phyloP scores from a whole-genome alignment of 306 rosid species.

The Nissolia schottii region DNA sequence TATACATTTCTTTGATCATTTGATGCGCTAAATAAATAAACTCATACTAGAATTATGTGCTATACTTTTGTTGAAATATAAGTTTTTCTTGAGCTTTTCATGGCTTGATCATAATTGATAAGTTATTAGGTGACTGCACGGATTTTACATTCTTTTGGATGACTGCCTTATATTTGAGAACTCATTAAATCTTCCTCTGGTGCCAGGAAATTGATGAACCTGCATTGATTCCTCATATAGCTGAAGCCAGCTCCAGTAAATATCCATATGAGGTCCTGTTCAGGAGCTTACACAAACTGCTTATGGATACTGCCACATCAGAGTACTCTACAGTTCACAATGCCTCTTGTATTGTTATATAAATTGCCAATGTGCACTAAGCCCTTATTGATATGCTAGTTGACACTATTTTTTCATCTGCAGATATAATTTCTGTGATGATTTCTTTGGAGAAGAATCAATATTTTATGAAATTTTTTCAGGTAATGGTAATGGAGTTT shows the following conservation, averaged over 20 bases:
- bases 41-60: background rate
- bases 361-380: slow-evolving; percentile 2
- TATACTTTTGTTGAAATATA: background rate
- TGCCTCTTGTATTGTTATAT: slow-evolving; percentile 6
- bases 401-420: slow-evolving; percentile 2
- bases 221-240: slow-evolving; percentile 70
- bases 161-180: background rate
- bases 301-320: slow-evolving; percentile 72
- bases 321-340: slow-evolving; percentile 44
- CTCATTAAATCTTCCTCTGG: background rate
- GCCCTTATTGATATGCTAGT: background rate
- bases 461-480: slow-evolving; percentile 66
- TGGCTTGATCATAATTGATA: background rate
- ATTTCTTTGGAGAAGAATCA: slow-evolving; percentile 60
- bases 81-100: background rate
- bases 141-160: background rate
- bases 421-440: slow-evolving; percentile 63
- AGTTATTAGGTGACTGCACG: background rate
- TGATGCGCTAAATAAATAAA: background rate
- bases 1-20: slow-evolving; percentile 20
- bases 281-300: slow-evolving; percentile 73
- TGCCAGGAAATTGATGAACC: slow-evolving; percentile 66
- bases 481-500: slow-evolving; percentile 39
- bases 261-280: slow-evolving; percentile 74
- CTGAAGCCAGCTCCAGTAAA: slow-evolving; percentile 65